Evolutionary conservation across 148 eudicot genomes (phyloP).

Genomic region (Cornus suecica): DNA sequence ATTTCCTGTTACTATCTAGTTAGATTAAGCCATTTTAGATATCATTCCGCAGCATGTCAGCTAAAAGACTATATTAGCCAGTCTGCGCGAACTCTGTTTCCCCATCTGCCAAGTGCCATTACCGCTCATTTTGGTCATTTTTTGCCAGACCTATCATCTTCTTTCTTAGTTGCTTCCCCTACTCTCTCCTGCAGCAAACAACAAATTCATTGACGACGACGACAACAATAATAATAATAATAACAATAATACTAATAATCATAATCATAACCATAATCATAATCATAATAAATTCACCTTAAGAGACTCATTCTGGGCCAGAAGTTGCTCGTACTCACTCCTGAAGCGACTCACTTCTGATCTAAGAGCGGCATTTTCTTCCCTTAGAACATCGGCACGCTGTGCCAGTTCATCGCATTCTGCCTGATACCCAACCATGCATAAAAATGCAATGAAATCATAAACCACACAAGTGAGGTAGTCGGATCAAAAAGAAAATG

Average conservation of each 20-base stretch:
- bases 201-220: background rate
- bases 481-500: background rate
- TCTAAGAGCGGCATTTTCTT: conserved; percentile 79
- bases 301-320: conserved; percentile 63
- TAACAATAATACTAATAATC: too few relatives aligned
- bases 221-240: too few relatives aligned
- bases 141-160: conserved; percentile 35
- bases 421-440: conserved; percentile 42
- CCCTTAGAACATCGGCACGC: conserved; percentile 76
- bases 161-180: conserved; percentile 41
- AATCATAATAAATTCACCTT: conserved; percentile 43
- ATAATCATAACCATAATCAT: background rate
- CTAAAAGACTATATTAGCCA: conserved; percentile 27
- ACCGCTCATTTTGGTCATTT: conserved; percentile 30
- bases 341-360: conserved; percentile 64
- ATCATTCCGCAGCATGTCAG: conserved; percentile 11
- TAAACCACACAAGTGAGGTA: background rate
- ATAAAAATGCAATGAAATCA: background rate
- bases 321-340: conserved; percentile 70
- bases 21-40: conserved; percentile 34
- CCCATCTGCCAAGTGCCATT: conserved; percentile 29
- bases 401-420: conserved; percentile 91
- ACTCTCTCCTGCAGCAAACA: conserved; percentile 55
- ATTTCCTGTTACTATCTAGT: conserved; percentile 28
- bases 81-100: conserved; percentile 29